Base-by-base conservation (phyloP, 2,329 filamentous ascomycete species). In the Blastomyces emzantsi region DNA sequence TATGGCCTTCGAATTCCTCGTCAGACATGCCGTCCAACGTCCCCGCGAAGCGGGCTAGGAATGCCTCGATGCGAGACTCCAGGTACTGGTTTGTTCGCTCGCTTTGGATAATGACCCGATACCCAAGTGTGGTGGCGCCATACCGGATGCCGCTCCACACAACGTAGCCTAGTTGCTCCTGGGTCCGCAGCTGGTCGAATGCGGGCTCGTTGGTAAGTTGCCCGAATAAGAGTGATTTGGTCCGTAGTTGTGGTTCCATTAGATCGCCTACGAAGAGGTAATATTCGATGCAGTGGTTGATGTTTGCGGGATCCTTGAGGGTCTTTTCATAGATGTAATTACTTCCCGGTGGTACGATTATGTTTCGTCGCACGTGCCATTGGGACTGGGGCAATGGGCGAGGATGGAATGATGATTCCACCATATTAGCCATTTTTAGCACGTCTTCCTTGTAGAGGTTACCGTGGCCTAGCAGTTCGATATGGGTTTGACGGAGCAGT, bases 121-220 rank as follows among this genome's bases (percentile, higher is more conserved):
- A 94, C 0, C 90, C 90, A 70, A 90, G 88, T 0, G 89, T 93
- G 0, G 89, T 92, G n/a, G 86, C 79, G 63, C 89, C 85, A 61
- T 84, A 83, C 49, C 88, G 82, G 13, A 86, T 82, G 36, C 91
- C 90, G 59, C 90, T 93, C 76, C 93, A 96, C 0, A 99, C 93
- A 62, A 99, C 90, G 70, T 99, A 99, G 15, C 94, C 94, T 7
- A 99, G 87, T 77, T 99, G 93, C 75, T 99, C 93, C 76, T 97
- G 97, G 54, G 94, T 97, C 60, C 94, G 86, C 8, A 99, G 82
- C 74, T 96, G 92, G 76, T 99, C 91, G 73, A 97, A 99, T 9
- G 89, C 89, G 3, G 92, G 92, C 77, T 99, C 94, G 63, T 96
- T 90, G 0, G 91, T 87, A 78, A 99, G 89, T 76, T 97, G 94